Conservation (phyloP, 177 flowering plant species). For the Tripterygium wilfordii region DNA sequence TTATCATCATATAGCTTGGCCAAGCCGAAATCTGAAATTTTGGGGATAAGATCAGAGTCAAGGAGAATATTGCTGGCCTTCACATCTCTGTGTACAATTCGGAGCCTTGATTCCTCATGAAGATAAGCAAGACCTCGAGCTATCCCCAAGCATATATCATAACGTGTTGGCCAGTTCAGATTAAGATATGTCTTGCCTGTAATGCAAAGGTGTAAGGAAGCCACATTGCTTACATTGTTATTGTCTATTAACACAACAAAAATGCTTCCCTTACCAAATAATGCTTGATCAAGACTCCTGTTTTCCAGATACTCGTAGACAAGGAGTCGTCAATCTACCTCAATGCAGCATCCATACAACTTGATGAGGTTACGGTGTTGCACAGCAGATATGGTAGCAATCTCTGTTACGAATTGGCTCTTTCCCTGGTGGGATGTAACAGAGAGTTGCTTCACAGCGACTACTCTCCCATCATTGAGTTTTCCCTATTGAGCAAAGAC, state of each 20-base stretch:
- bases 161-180: constrained; percentile 63
- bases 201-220: constrained; percentile 6
- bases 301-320: constrained; percentile 61
- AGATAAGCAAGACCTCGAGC: constrained; percentile 75
- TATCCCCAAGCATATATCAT: constrained; percentile 53
- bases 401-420: constrained; percentile 58
- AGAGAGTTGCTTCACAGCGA: constrained; percentile 67
- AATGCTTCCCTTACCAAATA: constrained; percentile 40
- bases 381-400: constrained; percentile 64
- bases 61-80: constrained; percentile 73
- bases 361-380: constrained; percentile 69
- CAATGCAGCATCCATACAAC: constrained; percentile 67
- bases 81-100: constrained; percentile 72
- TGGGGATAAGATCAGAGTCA: constrained; percentile 54
- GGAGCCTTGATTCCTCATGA: constrained; percentile 64
- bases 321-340: constrained; percentile 44
- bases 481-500: constrained; percentile 30
- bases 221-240: no score
- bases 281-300: constrained; percentile 57
- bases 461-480: constrained; percentile 47
- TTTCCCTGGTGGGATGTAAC: constrained; percentile 63
- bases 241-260: no score
- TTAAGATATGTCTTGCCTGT: constrained; percentile 34
- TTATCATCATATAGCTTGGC: constrained; percentile 76
- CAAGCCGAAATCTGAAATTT: constrained; percentile 74